These are phyloP conservation scores for Hemisphaericaspora subhashii DNA, from an alignment of 1,139 yeast genomes.

Conservation along the genomic window DNA sequence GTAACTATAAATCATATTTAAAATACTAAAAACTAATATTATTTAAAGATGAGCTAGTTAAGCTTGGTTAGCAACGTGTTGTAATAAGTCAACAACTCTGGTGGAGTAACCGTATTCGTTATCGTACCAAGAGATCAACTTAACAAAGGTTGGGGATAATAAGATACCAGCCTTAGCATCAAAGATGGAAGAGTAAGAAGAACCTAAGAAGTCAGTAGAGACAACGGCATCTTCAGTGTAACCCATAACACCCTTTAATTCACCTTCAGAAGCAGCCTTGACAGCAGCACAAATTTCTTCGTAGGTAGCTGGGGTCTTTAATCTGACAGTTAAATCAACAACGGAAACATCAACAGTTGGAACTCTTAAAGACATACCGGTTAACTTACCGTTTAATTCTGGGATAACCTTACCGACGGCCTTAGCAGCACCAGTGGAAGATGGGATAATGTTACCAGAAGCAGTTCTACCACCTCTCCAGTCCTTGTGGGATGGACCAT, in stretches of 20 bases:
- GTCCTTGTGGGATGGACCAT: constrained; percentile 91
- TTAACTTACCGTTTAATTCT: constrained; percentile 81
- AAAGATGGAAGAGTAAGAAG: constrained; percentile 75
- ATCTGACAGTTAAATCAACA: constrained; percentile 48
- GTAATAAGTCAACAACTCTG: constrained; percentile 84
- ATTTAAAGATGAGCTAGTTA: constrained; percentile 25
- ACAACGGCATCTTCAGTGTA: constrained; percentile 89
- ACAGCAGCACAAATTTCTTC: constrained; percentile 73
- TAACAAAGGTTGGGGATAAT: constrained; percentile 78
- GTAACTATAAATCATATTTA: constrained; percentile 5
- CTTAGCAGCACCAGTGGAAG: constrained; percentile 92
- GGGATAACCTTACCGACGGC: constrained; percentile 92
- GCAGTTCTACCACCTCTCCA: constrained; percentile 96
- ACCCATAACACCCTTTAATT: constrained; percentile 73
- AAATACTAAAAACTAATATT: constrained; percentile 2
- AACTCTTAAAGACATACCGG: constrained; percentile 87
- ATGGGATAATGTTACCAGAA: constrained; percentile 86
- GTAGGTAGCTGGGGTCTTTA: constrained; percentile 68
- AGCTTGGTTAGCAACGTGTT: constrained; percentile 60
- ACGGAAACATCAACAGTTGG: constrained; percentile 87
- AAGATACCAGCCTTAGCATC: constrained; percentile 86
- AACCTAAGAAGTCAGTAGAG: constrained; percentile 80
- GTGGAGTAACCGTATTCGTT: constrained; percentile 91
- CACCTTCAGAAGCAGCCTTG: constrained; percentile 69
- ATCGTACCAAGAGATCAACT: constrained; percentile 88